Evolutionary conservation across 805 yeast species (phyloP), one percentile per base, ranked within the genome.

Genomic region (Sugiyamaella chiloensis): DNA sequence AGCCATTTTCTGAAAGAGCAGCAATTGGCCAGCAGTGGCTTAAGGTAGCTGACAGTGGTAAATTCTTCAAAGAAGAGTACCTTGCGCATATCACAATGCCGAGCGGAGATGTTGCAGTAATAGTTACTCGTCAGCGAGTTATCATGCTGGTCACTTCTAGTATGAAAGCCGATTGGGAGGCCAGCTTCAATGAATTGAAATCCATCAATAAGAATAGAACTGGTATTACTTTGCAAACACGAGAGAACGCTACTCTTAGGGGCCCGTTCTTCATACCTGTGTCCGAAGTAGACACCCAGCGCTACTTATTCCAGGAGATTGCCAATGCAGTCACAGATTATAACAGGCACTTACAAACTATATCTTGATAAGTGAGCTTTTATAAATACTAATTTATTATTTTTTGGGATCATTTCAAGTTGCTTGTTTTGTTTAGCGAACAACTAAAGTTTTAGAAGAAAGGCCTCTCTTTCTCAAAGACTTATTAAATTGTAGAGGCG

Each of bases 11-110:
- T 20, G 79, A 80, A 52, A 73, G 95, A 47, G 96, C 88, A 54
- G 85, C 98, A 0, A 93, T 89, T 57, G 99, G 99, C 5, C 97
- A 91, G 63, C 85, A 75, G 60, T 87, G 97, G 93, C 72, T 93
- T 52, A 90, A 87, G 66, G 73, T 81, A 5, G 79, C 87, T 19
- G 85, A 85, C 58, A 95, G 95, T 37, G 97, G 97, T 1, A 69
- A 77, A 27, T 87, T 71, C 60, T 75, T 79, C 55, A 71, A 73
- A 42, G 97, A 93, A 58, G 69, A 71, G 17, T 93, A 93, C 59
- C 69, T 93, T 47, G 95, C 96, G 0, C 98, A 93, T 65, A 78
- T 86, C 52, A 76, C 87, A 16, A 70, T 90, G 40, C 83, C 95
- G 1, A 95, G 95, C 5, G 85, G 81, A 42, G 95, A 87, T 52